Evolutionary conservation across 495 filamentous ascomycete species (phyloP).

Genomic region (Aspergillus hancockii): DNA sequence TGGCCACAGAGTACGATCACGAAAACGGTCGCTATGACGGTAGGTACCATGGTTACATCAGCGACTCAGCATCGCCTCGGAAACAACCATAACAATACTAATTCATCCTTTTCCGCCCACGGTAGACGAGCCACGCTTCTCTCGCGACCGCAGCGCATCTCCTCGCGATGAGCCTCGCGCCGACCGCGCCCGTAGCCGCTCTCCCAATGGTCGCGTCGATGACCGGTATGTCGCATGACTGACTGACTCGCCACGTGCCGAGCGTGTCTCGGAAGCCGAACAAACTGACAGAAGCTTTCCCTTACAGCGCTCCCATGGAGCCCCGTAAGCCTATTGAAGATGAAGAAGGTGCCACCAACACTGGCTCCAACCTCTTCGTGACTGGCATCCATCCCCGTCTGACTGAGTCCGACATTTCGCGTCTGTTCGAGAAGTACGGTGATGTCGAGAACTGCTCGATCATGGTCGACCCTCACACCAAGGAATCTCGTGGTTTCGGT

Average conservation of each 20-base stretch:
- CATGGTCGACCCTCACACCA: conserved; percentile 97
- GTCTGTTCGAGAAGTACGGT: conserved; percentile 97
- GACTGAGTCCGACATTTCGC: conserved; percentile 84
- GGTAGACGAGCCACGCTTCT: conserved; percentile 78
- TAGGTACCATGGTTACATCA: conserved; percentile 45
- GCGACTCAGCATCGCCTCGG: conserved; percentile 10
- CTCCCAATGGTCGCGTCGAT: conserved; percentile 66
- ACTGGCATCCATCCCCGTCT: conserved; percentile 97
- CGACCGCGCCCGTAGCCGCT: conserved; percentile 75
- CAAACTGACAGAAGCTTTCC: conserved; percentile 13
- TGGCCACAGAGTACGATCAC: conserved; percentile 81
- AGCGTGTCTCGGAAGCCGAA: background rate
- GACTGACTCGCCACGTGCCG: conserved; percentile 1
- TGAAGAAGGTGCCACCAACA: conserved; percentile 80
- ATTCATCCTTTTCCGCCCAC: conserved; percentile 18
- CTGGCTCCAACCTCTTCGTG: conserved; percentile 97
- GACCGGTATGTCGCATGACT: conserved; percentile 63
- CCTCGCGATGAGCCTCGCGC: conserved; percentile 76
- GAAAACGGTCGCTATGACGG: conserved; percentile 85
- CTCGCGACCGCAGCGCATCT: conserved; percentile 89
- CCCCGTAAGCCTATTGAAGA: conserved; percentile 57
- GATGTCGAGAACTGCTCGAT: conserved; percentile 99
- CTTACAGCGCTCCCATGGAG: conserved; percentile 35
- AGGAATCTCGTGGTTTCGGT: conserved; percentile 97
- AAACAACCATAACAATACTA: conserved; percentile 24